Percentiles rank a stretch among this genome's conserved stretches.
Evolutionary conservation across 768 basidiomycete genomes (phyloP).

Genomic region (Mycena alexandri): DNA sequence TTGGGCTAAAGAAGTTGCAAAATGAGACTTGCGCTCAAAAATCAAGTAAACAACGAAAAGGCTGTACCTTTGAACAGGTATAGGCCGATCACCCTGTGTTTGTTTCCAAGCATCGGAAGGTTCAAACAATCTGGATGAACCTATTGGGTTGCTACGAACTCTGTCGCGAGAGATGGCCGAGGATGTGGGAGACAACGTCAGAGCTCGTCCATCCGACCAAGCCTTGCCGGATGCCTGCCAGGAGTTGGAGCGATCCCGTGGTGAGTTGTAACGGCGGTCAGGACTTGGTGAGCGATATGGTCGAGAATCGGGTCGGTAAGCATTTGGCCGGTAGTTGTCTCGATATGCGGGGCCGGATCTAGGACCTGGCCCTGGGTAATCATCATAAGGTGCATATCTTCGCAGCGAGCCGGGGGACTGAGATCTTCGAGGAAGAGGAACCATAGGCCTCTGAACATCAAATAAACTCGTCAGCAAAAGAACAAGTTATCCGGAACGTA

Average conservation of each 20-base stretch:
- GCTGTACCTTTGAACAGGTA: slow-evolving; percentile 57
- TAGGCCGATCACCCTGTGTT: slow-evolving; percentile 59
- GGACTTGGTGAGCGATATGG: slow-evolving; percentile 65
- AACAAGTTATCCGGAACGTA: slow-evolving; percentile 11
- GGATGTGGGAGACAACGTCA: slow-evolving; percentile 53
- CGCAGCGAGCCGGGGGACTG: slow-evolving; percentile 64
- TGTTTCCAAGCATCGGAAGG: slow-evolving; percentile 82
- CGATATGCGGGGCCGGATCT: slow-evolving; percentile 52
- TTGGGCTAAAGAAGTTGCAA: slow-evolving; percentile 40
- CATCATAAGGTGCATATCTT: slow-evolving; percentile 61
- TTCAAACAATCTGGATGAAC: slow-evolving; percentile 71
- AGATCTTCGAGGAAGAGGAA: slow-evolving; percentile 54
- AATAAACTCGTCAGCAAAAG: slow-evolving; percentile 29
- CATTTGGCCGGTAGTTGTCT: slow-evolving; percentile 59
- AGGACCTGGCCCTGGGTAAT: slow-evolving; percentile 62
- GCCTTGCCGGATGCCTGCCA: slow-evolving; percentile 54
- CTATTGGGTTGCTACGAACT: slow-evolving; percentile 48
- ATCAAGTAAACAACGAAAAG: slow-evolving; percentile 34
- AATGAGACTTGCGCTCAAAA: slow-evolving; percentile 24
- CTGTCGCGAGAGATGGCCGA: slow-evolving; percentile 44
- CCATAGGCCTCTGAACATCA: slow-evolving; percentile 49
- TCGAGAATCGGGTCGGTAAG: slow-evolving; percentile 45
- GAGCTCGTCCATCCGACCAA: slow-evolving; percentile 59
- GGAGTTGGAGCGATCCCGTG: slow-evolving; percentile 60
- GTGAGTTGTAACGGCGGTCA: slow-evolving; percentile 56